Conservation (phyloP, 306 rosid genomes). For the Cyamopsis tetragonoloba region DNA sequence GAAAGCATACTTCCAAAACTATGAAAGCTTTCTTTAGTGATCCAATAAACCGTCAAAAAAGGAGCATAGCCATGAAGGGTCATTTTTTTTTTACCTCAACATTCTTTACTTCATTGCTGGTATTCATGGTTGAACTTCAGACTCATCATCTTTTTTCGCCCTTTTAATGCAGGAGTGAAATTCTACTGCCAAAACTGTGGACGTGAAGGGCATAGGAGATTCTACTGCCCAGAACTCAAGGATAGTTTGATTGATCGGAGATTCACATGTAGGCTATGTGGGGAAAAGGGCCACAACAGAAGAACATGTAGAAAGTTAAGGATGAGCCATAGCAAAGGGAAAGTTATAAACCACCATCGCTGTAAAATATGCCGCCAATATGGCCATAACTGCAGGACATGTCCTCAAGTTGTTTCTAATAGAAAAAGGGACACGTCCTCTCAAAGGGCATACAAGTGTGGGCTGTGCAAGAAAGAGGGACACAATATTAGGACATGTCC, state of each 20-base stretch:
- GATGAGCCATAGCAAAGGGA: slow-evolving; percentile 26
- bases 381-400: slow-evolving; percentile 70
- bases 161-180: slow-evolving; percentile 55
- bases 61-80: slow-evolving; percentile 95
- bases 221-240: slow-evolving; percentile 84
- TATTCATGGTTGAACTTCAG: slow-evolving; percentile 18
- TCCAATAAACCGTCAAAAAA: slow-evolving; percentile 78
- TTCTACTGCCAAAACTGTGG: slow-evolving; percentile 86
- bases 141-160: background rate
- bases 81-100: slow-evolving; percentile 14
- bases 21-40: slow-evolving; percentile 80
- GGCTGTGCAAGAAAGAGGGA: slow-evolving; percentile 53
- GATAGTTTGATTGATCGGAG: slow-evolving; percentile 35
- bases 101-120: background rate
- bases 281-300: slow-evolving; percentile 80
- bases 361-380: slow-evolving; percentile 55
- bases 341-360: slow-evolving; percentile 28
- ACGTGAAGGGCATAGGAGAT: slow-evolving; percentile 83
- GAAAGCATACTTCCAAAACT: slow-evolving; percentile 70
- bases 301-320: slow-evolving; percentile 62
- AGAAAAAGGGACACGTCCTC: background rate
- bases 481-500: slow-evolving; percentile 85
- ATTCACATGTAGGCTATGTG: slow-evolving; percentile 56
- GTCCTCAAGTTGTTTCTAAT: slow-evolving; percentile 34
- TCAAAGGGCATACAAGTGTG: slow-evolving; percentile 47